Evolutionary conservation across 257 asterid genomes (phyloP), one percentile per base, ranked within the genome.

Genomic region (Fraxinus quadrangulata): DNA sequence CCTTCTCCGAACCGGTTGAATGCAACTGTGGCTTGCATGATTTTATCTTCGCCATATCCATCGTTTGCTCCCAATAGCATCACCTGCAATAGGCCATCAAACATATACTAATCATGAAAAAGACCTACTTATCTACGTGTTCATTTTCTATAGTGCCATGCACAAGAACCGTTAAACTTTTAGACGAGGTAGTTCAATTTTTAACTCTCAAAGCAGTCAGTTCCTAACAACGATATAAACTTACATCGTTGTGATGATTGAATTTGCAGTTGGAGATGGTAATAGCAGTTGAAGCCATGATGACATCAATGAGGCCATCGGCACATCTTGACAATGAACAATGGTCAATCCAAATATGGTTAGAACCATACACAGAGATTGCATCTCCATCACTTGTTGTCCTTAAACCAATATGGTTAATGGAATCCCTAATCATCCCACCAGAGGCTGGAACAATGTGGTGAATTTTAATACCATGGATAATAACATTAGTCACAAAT

Each of bases 251-350:
- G 40, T 93, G 98, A 75, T 91, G 84, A 86, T 92, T 92, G 86
- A 94, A 94, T 79, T 94, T 92, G 91, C 96, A 90, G 86, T 92
- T 92, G 70, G 98, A 93, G 78, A 93, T 86, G 77, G 98, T 93
- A 67, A 93, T 75, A 10, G 98, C 98, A 0, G 97, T 93, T 68
- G 98, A 93, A n/a, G 90, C 98, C 85, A 84, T 85, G 63, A 93
- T 86, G 45, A 88, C 98, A 63, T 93, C 97, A 16, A 92, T 40
- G 67, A 92, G 97, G 1, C 98, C 98, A 63, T 93, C 98, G 0
- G 75, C 81, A 33, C 86, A 87, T 49, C 37, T 87, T 2, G 93
- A 70, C 75, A 92, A 13, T 1, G 97, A 82, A 69, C 83, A 84
- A 49, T 93, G 98, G 81, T 92, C 98, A 16, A 92, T 87, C 97